These are phyloP conservation scores for Leccinum obscurum DNA, from an alignment of 768 basidiomycete genomes.

Conservation along the genomic window DNA sequence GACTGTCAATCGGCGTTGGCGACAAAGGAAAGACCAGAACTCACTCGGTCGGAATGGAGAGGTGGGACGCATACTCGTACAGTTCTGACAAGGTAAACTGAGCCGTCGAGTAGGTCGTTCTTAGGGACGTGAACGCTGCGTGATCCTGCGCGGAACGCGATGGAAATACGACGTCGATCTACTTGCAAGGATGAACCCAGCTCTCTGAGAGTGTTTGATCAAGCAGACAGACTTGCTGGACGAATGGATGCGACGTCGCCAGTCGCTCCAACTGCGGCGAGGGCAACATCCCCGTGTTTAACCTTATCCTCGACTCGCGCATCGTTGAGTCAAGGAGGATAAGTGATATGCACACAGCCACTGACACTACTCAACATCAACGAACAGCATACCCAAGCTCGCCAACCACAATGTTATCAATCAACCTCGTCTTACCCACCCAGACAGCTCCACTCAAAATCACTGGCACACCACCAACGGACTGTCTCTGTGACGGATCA, in stretches of 20 bases:
- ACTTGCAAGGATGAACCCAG: conserved; percentile 12
- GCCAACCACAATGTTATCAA: conserved; percentile 88
- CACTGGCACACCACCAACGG: conserved; percentile 38
- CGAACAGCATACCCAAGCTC: conserved; percentile 28
- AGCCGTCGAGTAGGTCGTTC: conserved; percentile 46
- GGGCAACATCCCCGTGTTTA: conserved; percentile 24
- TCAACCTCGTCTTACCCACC: conserved; percentile 84
- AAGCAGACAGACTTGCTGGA: conserved; percentile 46
- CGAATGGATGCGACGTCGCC: conserved; percentile 48
- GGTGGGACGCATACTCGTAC: conserved; percentile 37
- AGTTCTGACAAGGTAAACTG: conserved; percentile 45
- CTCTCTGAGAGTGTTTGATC: background rate
- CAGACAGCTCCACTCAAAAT: conserved; percentile 87
- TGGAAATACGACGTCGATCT: conserved; percentile 68
- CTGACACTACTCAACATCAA: conserved; percentile 12
- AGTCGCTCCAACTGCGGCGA: conserved; percentile 35
- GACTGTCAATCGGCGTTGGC: background rate
- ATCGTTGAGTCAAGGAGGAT: conserved; percentile 2
- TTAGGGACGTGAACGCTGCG: conserved; percentile 40
- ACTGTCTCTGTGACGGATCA: conserved; percentile 27
- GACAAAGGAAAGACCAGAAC: background rate
- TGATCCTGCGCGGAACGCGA: conserved; percentile 40
- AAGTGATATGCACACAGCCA: conserved; percentile 19
- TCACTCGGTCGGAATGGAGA: conserved; percentile 14
- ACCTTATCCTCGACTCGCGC: conserved; percentile 16